These are phyloP conservation scores for Globisporangium recalcitrans DNA, from an alignment of 352 stramenopile genomes.

Conservation along the genomic window DNA sequence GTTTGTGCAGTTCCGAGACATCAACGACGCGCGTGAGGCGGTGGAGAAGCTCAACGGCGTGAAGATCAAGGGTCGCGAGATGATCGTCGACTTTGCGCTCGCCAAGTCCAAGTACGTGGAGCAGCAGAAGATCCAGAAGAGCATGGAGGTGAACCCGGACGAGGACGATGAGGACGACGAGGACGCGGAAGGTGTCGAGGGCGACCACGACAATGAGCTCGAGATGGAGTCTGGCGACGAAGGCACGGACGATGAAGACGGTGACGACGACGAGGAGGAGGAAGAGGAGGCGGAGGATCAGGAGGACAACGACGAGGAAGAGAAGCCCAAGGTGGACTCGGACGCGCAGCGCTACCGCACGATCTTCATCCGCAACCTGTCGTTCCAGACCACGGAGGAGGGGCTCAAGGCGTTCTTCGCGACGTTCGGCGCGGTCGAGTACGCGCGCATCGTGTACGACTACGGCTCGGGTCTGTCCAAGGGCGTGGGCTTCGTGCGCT, in stretches of 20 bases:
- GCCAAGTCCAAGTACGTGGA: constrained; percentile 77
- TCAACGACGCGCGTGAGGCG: constrained; percentile 49
- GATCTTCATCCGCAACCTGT: constrained; percentile 82
- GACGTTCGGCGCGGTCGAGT: constrained; percentile 72
- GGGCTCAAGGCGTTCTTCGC: constrained; percentile 64
- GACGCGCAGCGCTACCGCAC: constrained; percentile 77
- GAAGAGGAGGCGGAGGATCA: constrained; percentile 25
- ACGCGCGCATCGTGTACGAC: constrained; percentile 77
- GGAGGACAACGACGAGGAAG: constrained; percentile 25
- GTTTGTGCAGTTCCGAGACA: constrained; percentile 78
- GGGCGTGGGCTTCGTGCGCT: constrained; percentile 81
- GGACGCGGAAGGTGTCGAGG: constrained; percentile 33
- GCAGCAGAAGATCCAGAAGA: constrained; percentile 49
- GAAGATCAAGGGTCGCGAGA: constrained; percentile 79
- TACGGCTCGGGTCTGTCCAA: constrained; percentile 76
- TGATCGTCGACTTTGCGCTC: constrained; percentile 84
- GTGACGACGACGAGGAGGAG: constrained; percentile 24
- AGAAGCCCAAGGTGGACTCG: constrained; percentile 45
- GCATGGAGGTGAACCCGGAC: constrained; percentile 19
- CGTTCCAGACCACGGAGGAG: constrained; percentile 78
- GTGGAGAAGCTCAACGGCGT: constrained; percentile 69
- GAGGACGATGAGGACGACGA: constrained; percentile 38
- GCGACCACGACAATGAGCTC: constrained; percentile 32
- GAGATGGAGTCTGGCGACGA: constrained; percentile 50
- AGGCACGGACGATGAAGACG: constrained; percentile 22